phyloP scores from a whole-genome alignment of 225 moss, liverwort and hornwort species.

The Marchantia polymorpha region DNA sequence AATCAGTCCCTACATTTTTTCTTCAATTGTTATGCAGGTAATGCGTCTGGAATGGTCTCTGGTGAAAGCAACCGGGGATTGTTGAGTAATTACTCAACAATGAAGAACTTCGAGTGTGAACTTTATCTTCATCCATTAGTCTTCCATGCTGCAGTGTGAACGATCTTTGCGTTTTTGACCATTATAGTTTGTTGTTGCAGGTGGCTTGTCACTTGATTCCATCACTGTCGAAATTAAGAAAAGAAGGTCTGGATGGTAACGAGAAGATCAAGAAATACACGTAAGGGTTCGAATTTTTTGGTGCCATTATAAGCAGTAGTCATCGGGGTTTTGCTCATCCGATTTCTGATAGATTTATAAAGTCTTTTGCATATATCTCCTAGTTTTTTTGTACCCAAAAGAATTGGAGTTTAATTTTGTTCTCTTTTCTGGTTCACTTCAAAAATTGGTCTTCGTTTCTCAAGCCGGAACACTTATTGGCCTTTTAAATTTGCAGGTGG shows the following conservation, averaged over 20 bases:
- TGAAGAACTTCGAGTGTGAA: too few species aligned
- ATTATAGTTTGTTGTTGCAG: constrained; percentile 36
- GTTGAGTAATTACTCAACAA: too few species aligned
- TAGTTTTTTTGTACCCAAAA: neutral
- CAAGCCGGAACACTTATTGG: neutral
- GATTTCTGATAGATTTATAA: neutral
- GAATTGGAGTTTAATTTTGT: neutral
- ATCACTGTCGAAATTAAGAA: constrained; percentile 78
- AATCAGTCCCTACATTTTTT: constrained; percentile 94
- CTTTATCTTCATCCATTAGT: neutral
- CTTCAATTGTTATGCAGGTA: constrained; percentile 99
- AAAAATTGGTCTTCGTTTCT: neutral
- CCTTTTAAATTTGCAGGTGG: constrained; percentile 55
- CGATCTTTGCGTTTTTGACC: neutral
- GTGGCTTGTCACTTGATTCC: constrained; percentile 84
- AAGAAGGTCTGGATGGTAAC: constrained; percentile 94
- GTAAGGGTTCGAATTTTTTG: constrained; percentile 34
- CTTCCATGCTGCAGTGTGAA: neutral
- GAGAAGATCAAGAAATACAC: constrained; percentile 96
- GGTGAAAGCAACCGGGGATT: constrained; percentile 5
- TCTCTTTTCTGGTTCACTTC: neutral
- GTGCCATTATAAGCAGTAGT: neutral
- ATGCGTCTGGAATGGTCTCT: neutral
- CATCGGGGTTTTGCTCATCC: neutral
- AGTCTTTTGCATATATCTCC: neutral